phyloP scores from a whole-genome alignment of 1,284 basidiomycete genomes.

The Golubevia pallescens region DNA sequence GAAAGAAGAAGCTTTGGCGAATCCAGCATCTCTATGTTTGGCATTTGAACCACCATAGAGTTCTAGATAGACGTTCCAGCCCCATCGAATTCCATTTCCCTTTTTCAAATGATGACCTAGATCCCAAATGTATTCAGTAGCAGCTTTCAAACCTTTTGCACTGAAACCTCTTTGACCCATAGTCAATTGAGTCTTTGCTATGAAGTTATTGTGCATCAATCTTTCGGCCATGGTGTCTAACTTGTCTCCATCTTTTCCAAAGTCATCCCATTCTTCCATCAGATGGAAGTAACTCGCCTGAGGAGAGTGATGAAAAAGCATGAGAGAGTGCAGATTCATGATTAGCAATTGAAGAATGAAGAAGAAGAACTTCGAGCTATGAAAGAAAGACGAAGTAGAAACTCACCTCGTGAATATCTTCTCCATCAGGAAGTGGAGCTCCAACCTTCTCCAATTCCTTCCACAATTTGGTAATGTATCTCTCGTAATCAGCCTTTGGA shows the following conservation, averaged over 20 bases:
- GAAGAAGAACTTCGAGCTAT: no score
- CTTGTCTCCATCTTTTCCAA: slow-evolving; percentile 36
- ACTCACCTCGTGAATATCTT: not conserved
- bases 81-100: slow-evolving; percentile 20
- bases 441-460: slow-evolving; percentile 14
- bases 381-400: no score
- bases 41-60: slow-evolving; percentile 35
- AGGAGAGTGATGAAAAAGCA: not conserved
- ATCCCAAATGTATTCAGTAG: slow-evolving; percentile 28
- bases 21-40: slow-evolving; percentile 6
- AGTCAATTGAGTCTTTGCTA: slow-evolving; percentile 40
- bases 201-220: slow-evolving; percentile 44
- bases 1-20: slow-evolving; percentile 24
- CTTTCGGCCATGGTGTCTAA: slow-evolving; percentile 42
- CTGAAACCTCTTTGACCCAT: slow-evolving; percentile 14
- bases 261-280: slow-evolving; percentile 55
- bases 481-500: slow-evolving; percentile 11
- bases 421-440: slow-evolving; percentile 20
- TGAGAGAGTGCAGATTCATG: no score
- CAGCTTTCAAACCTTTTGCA: slow-evolving; percentile 9
- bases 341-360: no score
- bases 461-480: slow-evolving; percentile 10
- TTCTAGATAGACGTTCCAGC: slow-evolving; percentile 56
- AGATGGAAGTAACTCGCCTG: slow-evolving; percentile 26
- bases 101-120: slow-evolving; percentile 14